Conservation (phyloP, 2,329 filamentous ascomycete species). For the Gyromitra esculenta region DNA sequence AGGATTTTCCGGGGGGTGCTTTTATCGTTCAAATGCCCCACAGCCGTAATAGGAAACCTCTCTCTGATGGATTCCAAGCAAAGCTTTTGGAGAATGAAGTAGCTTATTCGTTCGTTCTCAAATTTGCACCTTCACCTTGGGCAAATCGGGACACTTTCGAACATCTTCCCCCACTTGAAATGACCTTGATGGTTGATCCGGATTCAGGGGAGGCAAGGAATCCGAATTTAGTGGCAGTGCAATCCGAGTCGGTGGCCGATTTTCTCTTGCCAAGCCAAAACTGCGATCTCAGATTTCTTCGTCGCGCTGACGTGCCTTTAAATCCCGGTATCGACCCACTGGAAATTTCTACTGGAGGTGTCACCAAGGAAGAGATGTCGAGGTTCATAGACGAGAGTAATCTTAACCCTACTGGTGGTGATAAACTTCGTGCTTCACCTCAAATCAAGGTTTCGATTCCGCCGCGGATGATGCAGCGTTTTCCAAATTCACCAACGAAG, state of each 20-base stretch:
- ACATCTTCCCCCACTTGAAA: conserved; percentile 55
- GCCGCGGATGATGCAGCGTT: conserved; percentile 40
- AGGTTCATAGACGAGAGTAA: conserved; percentile 41
- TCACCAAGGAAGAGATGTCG: conserved; percentile 37
- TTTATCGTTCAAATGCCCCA: conserved; percentile 44
- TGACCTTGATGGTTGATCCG: conserved; percentile 54
- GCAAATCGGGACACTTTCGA: conserved; percentile 54
- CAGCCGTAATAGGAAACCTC: conserved; percentile 32
- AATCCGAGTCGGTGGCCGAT: conserved; percentile 54
- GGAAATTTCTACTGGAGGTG: conserved; percentile 13
- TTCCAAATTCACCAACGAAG: not conserved
- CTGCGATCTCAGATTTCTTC: conserved; percentile 55
- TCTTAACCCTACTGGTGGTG: conserved; percentile 40
- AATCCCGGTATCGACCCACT: conserved; percentile 7
- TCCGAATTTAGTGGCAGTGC: conserved; percentile 52
- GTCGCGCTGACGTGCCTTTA: conserved; percentile 36
- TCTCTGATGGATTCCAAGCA: conserved; percentile 16
- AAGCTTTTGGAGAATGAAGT: conserved; percentile 35
- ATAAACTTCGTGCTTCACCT: conserved; percentile 40
- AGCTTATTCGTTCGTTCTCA: conserved; percentile 54
- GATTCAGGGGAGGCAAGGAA: conserved; percentile 45
- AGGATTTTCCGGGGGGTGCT: conserved; percentile 51
- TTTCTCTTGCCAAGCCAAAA: conserved; percentile 55
- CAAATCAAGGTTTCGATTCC: conserved; percentile 45
- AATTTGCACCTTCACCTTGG: conserved; percentile 57